Evolutionary conservation across 805 yeast genomes (phyloP).

Genomic region (Candida broadrunensis): DNA sequence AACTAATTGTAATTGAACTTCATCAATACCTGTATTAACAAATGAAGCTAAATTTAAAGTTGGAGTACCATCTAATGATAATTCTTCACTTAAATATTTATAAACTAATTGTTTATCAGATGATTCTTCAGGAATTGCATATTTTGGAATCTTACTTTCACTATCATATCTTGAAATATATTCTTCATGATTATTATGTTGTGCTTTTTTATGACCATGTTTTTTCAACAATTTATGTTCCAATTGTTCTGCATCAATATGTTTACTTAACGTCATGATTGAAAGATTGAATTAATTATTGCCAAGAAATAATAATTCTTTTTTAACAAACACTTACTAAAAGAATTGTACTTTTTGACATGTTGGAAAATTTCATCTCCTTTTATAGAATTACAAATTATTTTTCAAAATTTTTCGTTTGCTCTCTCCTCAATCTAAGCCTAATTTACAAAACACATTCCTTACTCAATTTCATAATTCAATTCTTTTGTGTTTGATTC

Average conservation of each 20-base stretch:
- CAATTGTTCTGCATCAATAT: constrained; percentile 43
- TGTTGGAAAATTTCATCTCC: too few relatives aligned
- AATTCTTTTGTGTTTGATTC: too few relatives aligned
- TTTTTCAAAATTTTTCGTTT: too few relatives aligned
- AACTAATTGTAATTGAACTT: constrained; percentile 43
- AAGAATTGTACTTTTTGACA: too few relatives aligned
- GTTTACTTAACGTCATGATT: constrained; percentile 43
- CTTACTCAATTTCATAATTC: too few relatives aligned
- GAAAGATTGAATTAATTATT: too few relatives aligned
- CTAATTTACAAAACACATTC: too few relatives aligned
- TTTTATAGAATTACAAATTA: too few relatives aligned
- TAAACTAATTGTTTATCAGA: constrained; percentile 52
- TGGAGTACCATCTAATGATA: constrained; percentile 81
- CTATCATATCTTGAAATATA: constrained; percentile 30
- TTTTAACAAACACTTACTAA: too few relatives aligned
- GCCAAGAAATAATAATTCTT: too few relatives aligned
- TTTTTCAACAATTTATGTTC: constrained; percentile 29
- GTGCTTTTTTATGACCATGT: constrained; percentile 16
- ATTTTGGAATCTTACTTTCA: constrained; percentile 47
- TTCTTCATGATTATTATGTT: constrained; percentile 23
- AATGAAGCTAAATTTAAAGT: constrained; percentile 83
- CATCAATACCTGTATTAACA: constrained; percentile 70
- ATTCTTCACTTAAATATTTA: constrained; percentile 65
- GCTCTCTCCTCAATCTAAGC: too few relatives aligned
- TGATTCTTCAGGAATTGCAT: constrained; percentile 58